Conservation (phyloP, 345 rosid genomes). For the Cardamine occulta region DNA sequence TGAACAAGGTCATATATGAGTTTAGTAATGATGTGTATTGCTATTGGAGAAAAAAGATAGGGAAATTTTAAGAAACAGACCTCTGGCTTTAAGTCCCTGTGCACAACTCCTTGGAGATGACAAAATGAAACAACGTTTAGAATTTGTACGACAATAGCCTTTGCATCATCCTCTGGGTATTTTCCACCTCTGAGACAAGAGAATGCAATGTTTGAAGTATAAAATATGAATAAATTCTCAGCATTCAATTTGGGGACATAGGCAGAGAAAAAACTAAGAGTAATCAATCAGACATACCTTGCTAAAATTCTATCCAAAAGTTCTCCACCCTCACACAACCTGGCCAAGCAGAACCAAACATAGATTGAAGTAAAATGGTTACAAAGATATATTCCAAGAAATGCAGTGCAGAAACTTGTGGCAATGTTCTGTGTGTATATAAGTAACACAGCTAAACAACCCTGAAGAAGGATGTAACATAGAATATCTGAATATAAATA, state of each 20-base stretch:
- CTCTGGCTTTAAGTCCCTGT: constrained; percentile 88
- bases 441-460: constrained; percentile 8
- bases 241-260: neutral
- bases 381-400: constrained; percentile 15
- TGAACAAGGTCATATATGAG: constrained; percentile 19
- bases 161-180: constrained; percentile 82
- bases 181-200: constrained; percentile 65
- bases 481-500: constrained; percentile 17
- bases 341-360: constrained; percentile 42
- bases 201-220: constrained; percentile 3
- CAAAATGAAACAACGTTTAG: constrained; percentile 80
- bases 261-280: neutral
- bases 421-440: constrained; percentile 9
- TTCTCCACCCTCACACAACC: constrained; percentile 89
- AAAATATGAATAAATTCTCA: neutral
- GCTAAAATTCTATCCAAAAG: constrained; percentile 86
- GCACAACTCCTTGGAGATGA: constrained; percentile 93
- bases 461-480: neutral
- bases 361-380: constrained; percentile 2
- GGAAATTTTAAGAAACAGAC: constrained; percentile 40
- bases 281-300: constrained; percentile 48
- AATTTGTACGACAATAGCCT: constrained; percentile 70
- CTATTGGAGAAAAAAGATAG: neutral
- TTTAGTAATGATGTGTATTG: neutral
- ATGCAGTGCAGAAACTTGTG: neutral